Conservation (phyloP, 164 flowering plant species). For the Warburgia ugandensis region DNA sequence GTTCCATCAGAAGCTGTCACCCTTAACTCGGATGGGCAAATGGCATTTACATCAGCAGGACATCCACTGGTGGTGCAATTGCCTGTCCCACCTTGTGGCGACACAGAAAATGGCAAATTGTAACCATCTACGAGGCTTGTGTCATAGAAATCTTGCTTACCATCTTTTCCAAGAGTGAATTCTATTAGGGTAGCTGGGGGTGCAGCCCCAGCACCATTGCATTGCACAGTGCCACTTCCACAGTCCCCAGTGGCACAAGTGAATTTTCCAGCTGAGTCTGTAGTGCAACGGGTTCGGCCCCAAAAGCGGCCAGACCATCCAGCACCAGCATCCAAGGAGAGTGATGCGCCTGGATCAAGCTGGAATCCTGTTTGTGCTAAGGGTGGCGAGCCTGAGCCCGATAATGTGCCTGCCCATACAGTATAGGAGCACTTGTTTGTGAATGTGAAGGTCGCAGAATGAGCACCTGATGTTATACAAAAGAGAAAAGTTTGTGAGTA, state of each 20-base stretch:
- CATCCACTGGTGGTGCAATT: slow-evolving; percentile 9
- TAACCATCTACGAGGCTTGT: slow-evolving; percentile 35
- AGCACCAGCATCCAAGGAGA: slow-evolving; percentile 6
- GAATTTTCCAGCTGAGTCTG: slow-evolving; percentile 14
- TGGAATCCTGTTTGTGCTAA: slow-evolving; percentile 22
- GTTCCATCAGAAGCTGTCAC: slow-evolving; percentile 10
- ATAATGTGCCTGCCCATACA: slow-evolving; percentile 33
- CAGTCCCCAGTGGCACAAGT: slow-evolving; percentile 34
- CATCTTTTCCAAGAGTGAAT: slow-evolving; percentile 19
- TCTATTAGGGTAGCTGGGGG: slow-evolving; percentile 38
- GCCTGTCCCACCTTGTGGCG: slow-evolving; percentile 7
- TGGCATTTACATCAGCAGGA: slow-evolving; percentile 11
- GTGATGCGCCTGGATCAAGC: slow-evolving; percentile 12
- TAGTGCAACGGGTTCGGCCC: slow-evolving; percentile 31
- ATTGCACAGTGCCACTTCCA: slow-evolving; percentile 18
- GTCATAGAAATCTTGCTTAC: slow-evolving; percentile 24
- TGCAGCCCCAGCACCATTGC: slow-evolving; percentile 31
- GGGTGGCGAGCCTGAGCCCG: slow-evolving; percentile 15
- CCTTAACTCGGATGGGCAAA: slow-evolving; percentile 19
- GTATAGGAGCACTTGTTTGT: slow-evolving; percentile 28
- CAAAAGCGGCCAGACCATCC: slow-evolving; percentile 41
- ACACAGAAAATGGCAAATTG: slow-evolving; percentile 17
- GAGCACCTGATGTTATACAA: slow-evolving; percentile 9
- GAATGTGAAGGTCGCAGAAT: slow-evolving; percentile 18
- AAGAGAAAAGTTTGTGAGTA: no score